Percentiles rank a stretch among this genome's conserved stretches.
Evolutionary conservation across 208 protist genomes (phyloP).

Genomic region (Acanthamoeba quina): DNA sequence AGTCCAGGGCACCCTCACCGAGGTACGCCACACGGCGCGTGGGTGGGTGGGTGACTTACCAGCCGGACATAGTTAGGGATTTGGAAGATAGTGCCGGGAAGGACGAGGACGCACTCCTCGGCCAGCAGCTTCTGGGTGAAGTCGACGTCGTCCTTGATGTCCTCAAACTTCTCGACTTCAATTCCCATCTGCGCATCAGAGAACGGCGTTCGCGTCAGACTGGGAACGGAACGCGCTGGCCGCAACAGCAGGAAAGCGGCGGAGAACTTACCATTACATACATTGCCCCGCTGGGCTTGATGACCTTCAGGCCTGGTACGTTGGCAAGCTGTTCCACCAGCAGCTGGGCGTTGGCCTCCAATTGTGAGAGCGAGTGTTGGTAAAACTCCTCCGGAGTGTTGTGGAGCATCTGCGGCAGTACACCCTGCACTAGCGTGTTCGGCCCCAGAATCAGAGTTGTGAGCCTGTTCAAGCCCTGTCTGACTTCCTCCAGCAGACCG

Average conservation of each 20-base stretch:
- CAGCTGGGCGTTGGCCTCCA: slow-evolving; percentile 88
- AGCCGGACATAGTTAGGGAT: slow-evolving; percentile 68
- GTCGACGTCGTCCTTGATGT: slow-evolving; percentile 89
- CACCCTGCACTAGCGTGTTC: slow-evolving; percentile 93
- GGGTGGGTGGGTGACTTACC: not conserved
- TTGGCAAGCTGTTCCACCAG: slow-evolving; percentile 81
- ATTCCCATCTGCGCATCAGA: slow-evolving; percentile 83
- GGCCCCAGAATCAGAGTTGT: slow-evolving; percentile 91
- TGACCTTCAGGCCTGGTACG: slow-evolving; percentile 86
- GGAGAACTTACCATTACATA: slow-evolving; percentile 91
- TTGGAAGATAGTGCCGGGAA: slow-evolving; percentile 93
- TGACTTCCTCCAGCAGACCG: slow-evolving; percentile 47
- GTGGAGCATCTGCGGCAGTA: slow-evolving; percentile 91
- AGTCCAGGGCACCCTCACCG: too few relatives aligned
- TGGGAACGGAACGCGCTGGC: too few relatives aligned
- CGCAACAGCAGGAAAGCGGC: not conserved
- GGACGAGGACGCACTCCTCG: slow-evolving; percentile 90
- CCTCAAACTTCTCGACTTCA: slow-evolving; percentile 88
- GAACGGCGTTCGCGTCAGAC: not conserved
- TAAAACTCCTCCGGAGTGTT: slow-evolving; percentile 88
- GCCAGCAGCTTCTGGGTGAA: slow-evolving; percentile 89
- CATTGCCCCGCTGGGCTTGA: slow-evolving; percentile 92
- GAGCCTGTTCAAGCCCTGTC: slow-evolving; percentile 71
- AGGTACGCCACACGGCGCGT: not conserved
- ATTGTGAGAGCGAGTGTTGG: slow-evolving; percentile 74